phyloP scores from a whole-genome alignment of 768 basidiomycete genomes.

The Clitopilus passeckerianus region DNA sequence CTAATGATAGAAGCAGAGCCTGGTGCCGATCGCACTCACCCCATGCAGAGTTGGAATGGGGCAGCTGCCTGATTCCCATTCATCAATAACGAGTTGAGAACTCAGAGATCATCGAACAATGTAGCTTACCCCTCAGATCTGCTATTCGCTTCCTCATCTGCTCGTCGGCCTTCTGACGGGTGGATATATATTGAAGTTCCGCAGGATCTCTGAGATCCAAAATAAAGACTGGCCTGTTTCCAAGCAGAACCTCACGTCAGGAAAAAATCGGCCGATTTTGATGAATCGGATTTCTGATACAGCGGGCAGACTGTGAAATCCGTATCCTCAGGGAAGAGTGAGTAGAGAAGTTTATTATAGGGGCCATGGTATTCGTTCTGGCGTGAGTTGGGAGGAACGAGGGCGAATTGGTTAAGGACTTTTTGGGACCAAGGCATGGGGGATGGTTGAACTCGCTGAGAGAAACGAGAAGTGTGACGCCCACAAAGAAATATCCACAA shows the following conservation, averaged over 20 bases:
- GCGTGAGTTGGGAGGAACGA: neutral
- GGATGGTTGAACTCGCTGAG: neutral
- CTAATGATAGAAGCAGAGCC: slow-evolving; percentile 23
- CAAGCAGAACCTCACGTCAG: slow-evolving; percentile 18
- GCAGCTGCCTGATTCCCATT: slow-evolving; percentile 9
- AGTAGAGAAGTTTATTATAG: slow-evolving; percentile 30
- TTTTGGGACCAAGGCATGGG: neutral
- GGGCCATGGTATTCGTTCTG: slow-evolving; percentile 10
- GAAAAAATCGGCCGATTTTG: neutral
- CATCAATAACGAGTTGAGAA: neutral
- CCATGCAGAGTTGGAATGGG: slow-evolving; percentile 20
- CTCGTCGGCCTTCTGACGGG: slow-evolving; percentile 19
- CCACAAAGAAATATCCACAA: too few species aligned
- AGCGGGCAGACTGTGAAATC: slow-evolving; percentile 26
- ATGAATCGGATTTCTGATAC: slow-evolving; percentile 12
- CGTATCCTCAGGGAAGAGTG: slow-evolving; percentile 26
- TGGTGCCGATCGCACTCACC: slow-evolving; percentile 26
- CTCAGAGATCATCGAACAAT: neutral
- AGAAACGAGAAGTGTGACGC: too few species aligned
- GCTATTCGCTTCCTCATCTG: slow-evolving; percentile 19
- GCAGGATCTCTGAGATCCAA: slow-evolving; percentile 21
- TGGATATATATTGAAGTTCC: slow-evolving; percentile 15
- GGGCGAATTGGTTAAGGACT: neutral
- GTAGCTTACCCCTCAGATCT: slow-evolving; percentile 11
- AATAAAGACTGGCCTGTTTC: slow-evolving; percentile 23